Base-by-base conservation (phyloP, 192 early-diverging fungal species). In the Coemansia erecta region DNA sequence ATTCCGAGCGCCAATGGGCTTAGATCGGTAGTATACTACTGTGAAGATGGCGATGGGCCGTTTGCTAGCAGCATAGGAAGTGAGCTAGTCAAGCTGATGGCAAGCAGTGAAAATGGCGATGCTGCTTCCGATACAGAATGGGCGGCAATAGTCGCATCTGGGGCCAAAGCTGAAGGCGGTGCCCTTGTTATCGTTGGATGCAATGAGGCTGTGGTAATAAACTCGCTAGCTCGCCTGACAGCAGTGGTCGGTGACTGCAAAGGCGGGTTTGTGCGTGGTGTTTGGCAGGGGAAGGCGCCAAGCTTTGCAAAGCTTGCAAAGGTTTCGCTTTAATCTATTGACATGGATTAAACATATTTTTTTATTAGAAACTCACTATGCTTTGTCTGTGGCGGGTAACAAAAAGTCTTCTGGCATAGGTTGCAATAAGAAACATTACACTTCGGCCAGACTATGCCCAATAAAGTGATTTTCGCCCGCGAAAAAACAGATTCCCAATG, bases 11-110 rank as follows among this genome's bases (percentile, higher is more conserved):
- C 5, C 12, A n/a, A 19, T 17, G 33, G 31, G 13, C 23, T n/a
- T 12, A 45, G 49, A 41, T 24, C 37, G n/a, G 44, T 53, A 2
- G 54, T 55, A 7, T 70, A 63, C 31, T 60, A 70, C 42, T 58
- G 67, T 24, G 67, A 70, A 35, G 67, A 63, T 17, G 67, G 67
- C 12, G 67, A 70, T 15, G 61, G 48, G 23, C 37, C 48, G 44
- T 70, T 63, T 55, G 58, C 65, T n/a, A 60, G 17, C 33, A 24
- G 58, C 39, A 35, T 60, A 11, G 65, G 39, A 18, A 61, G 31
- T 15, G 65, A 67, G 39, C 24, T 66, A 8, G 49, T 26, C 9
- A 48, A 41, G 23, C 43, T 60, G 53, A 60, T 67, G 58, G 18
- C 33, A 2, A 48, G 40, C 14, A 19, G 14, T 21, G 50, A 45